These are phyloP conservation scores for Kluyveromyces dobzhanskii DNA, from an alignment of 805 yeast species.

Conservation along the genomic window DNA sequence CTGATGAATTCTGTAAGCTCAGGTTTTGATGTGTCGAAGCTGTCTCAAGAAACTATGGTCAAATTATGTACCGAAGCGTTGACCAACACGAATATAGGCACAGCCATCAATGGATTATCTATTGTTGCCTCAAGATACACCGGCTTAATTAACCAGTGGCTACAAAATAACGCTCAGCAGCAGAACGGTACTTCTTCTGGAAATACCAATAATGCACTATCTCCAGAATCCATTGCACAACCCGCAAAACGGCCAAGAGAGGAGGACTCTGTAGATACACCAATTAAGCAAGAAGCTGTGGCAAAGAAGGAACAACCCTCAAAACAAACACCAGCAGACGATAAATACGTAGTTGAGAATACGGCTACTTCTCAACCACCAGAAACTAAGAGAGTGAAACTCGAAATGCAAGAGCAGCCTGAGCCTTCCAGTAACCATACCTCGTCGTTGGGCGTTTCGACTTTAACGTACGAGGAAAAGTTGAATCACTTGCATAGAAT, in stretches of 20 bases:
- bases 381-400: no score
- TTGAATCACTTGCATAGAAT: conserved; percentile 48
- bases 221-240: no score
- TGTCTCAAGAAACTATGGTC: conserved; percentile 57
- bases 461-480: conserved; percentile 45
- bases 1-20: conserved; percentile 56
- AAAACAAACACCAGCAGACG: conserved; percentile 25
- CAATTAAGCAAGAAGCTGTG: background rate
- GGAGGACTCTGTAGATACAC: conserved; percentile 4
- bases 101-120: conserved; percentile 57
- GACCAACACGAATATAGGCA: conserved; percentile 40
- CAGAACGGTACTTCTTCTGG: no score
- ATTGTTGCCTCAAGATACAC: conserved; percentile 60
- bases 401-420: no score
- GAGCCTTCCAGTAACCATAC: background rate
- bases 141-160: conserved; percentile 32
- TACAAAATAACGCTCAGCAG: conserved; percentile 6
- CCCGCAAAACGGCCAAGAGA: conserved; percentile 1
- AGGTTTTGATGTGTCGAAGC: conserved; percentile 58
- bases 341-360: conserved; percentile 2
- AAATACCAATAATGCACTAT: no score
- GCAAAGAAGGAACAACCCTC: conserved; percentile 21
- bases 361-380: background rate
- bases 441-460: conserved; percentile 34
- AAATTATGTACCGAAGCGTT: conserved; percentile 64